Evolutionary conservation across 1,139 yeast genomes (phyloP), one percentile per base, ranked within the genome.

Genomic region (Saccharomyces hybrid): DNA sequence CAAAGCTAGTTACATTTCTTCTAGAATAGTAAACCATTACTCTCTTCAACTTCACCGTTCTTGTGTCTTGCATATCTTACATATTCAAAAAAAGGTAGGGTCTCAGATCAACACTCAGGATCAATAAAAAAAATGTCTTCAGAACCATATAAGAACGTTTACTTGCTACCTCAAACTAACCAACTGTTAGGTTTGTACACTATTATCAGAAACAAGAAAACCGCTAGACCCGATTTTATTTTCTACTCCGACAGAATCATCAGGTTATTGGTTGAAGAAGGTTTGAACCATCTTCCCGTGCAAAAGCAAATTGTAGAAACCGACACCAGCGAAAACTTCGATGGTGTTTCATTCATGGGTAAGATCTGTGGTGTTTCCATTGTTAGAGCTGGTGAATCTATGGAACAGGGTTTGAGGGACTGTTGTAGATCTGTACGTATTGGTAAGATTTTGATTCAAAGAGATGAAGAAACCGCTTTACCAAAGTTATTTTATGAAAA

Each of bases 391-490:
- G 99, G 99, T 60, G 99, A 93, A 73, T 85, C 95, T 48, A 93
- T 93, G 99, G 99, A 93, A 73, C 95, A 89, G 79, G 99, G 98
- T 24, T 77, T 93, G 60, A 82, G 99, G 70, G 98, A 91, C 82
- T 88, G 98, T 73, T 90, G 98, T 71, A 80, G 99, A 64, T 86
- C 96, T 7, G 99, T 93, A 48, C 80, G 98, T 69, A 88, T 93
- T 59, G 99, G 99, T 54, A 93, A 93, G 76, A 93, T 93, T 62
- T 78, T 93, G 69, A 93, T 93, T 64, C 99, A 93, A 76, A 81
- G 99, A 71, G 98, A 93, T 68, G 99, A 93, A 73, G 99, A 91
- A 73, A 88, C 95, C 41, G 86, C 85, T 14, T 70, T 78, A 62
- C 93, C 95, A 48, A 85, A 85, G 69, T 73, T 86, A 59, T 93